Evolutionary conservation across 345 rosid species (phyloP).

Genomic region (Euphorbia pulcherrima): DNA sequence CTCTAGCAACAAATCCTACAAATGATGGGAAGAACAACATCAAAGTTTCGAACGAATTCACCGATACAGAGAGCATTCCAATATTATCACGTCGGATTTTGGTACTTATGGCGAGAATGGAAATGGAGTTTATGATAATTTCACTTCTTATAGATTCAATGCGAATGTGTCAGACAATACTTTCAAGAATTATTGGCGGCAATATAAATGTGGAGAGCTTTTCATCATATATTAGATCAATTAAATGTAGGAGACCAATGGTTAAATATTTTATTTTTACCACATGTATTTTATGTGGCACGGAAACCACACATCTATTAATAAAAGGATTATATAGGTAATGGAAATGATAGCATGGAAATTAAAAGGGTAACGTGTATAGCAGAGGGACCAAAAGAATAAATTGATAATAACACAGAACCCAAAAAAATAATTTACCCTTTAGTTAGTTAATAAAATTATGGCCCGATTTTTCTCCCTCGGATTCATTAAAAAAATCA

Average conservation of each 20-base stretch:
- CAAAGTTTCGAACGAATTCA: constrained; percentile 52
- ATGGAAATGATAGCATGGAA: no score
- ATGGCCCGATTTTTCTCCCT: no score
- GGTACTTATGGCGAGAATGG: constrained; percentile 54
- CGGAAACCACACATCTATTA: no score
- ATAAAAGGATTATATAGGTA: no score
- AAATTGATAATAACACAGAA: no score
- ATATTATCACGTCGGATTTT: constrained; percentile 66
- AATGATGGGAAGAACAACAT: constrained; percentile 63
- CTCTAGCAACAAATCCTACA: constrained; percentile 52
- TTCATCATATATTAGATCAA: constrained; percentile 24
- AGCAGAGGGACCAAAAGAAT: no score
- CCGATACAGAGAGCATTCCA: constrained; percentile 48
- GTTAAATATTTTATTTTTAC: no score
- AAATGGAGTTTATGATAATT: constrained; percentile 53
- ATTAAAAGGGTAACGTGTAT: no score
- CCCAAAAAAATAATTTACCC: no score
- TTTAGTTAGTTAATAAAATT: no score
- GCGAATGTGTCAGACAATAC: constrained; percentile 59
- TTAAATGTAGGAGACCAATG: constrained; percentile 35
- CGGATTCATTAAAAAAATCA: no score
- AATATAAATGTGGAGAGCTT: constrained; percentile 13
- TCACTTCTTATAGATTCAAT: constrained; percentile 60
- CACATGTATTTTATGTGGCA: no score
- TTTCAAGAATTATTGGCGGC: constrained; percentile 48